Conservation (phyloP, 306 rosid species). For the Cucurbita argyrosperma region DNA sequence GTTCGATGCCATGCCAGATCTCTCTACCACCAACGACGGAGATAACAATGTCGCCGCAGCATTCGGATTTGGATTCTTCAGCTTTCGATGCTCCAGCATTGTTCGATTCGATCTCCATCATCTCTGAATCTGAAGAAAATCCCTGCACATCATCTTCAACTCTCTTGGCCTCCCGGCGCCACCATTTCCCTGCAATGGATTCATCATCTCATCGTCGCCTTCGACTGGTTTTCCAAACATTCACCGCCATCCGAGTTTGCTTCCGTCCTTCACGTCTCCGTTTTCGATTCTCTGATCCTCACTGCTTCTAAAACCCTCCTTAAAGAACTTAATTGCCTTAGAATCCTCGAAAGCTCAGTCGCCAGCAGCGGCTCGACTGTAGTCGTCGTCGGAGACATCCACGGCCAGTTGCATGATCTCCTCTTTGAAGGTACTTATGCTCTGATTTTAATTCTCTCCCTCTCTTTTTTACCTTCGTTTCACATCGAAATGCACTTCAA, state of each 20-base stretch:
- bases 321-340: conserved; percentile 65
- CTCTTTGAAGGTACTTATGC: conserved; percentile 48
- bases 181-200: conserved; percentile 41
- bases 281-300: conserved; percentile 52
- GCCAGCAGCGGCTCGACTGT: conserved; percentile 13
- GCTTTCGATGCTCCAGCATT: not conserved
- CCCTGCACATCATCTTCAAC: conserved; percentile 6
- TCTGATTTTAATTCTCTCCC: not conserved
- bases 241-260: conserved; percentile 41
- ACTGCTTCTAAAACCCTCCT: conserved; percentile 66
- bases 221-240: conserved; percentile 63
- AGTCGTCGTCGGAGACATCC: conserved; percentile 61
- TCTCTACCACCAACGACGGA: not conserved
- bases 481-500: not conserved
- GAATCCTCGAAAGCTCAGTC: conserved; percentile 23
- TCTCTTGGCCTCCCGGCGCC: conserved; percentile 54
- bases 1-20: not conserved
- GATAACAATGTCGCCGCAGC: not conserved
- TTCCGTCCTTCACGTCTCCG: conserved; percentile 43
- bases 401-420: conserved; percentile 69
- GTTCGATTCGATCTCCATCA: not conserved
- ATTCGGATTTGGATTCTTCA: conserved; percentile 3
- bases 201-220: conserved; percentile 28
- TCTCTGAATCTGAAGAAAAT: conserved; percentile 7
- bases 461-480: not conserved